Evolutionary conservation across 345 rosid genomes (phyloP), one percentile per base, ranked within the genome.

Genomic region (Cardamine chenopodiifolia): DNA sequence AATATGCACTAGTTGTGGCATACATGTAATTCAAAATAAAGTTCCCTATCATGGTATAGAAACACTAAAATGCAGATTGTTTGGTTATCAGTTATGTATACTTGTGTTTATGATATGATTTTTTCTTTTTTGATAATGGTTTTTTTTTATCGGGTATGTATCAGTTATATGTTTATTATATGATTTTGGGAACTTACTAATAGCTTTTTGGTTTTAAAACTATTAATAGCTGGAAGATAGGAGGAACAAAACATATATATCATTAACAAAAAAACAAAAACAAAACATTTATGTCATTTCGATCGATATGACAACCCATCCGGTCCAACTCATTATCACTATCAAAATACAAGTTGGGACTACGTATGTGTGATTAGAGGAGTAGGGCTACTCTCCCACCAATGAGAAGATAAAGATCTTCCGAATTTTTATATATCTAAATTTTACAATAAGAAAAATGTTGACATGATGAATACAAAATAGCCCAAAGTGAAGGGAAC

Each of bases 271-370:
- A 31, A 31, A 29, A 32, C 10, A 32, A 32, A 34, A 35, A 37
- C 40, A 67, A 63, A 52, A 6, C 57, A 29, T 20, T 8, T 26
- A 47, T 47, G 78, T 74, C 72, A 74, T 47, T 10, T 45, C 1
- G 71, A 66, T 25, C 35, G 60, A 66, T 74, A 57, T 39, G 34
- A 44, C 58, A 73, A 44, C 48, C 49, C 42, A 29, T 28, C 6
- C 6, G 66, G 72, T 47, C 66, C 72, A 57, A 35, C 59, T 57
- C 34, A 29, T 22, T 61, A 29, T 69, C 40, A 53, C 42, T 61
- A 62, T 53, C n/a, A 62, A 68, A 52, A 60, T 15, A 69, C 74
- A 76, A 69, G 70, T 53, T 76, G 79, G 48, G 55, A 31, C 57
- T 25, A 57, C 45, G 29, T 15, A 50, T 48, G 34, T 17, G 47